phyloP scores from a whole-genome alignment of 2,329 filamentous ascomycete genomes.

The Arthroderma sp. region DNA sequence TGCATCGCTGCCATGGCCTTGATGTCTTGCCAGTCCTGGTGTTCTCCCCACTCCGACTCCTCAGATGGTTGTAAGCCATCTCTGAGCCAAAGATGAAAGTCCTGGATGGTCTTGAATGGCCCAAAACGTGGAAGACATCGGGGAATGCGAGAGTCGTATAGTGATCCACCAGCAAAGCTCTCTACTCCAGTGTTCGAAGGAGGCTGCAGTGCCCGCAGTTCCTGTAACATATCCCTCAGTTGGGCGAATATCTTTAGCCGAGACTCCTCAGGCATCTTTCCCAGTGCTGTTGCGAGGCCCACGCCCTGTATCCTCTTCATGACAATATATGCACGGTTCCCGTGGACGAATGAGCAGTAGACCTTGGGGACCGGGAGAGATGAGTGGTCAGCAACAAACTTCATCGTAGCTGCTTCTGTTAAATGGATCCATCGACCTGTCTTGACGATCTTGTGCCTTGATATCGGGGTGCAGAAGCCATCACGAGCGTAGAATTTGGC shows the following conservation, averaged over 20 bases:
- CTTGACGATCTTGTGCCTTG: slow-evolving; percentile 21
- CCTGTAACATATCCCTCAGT: slow-evolving; percentile 10
- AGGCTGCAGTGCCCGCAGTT: slow-evolving; percentile 14
- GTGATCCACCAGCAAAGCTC: slow-evolving; percentile 3
- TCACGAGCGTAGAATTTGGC: not conserved
- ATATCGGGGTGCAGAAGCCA: not conserved
- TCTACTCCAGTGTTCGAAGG: slow-evolving; percentile 8
- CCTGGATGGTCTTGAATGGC: slow-evolving; percentile 24
- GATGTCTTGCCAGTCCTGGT: slow-evolving; percentile 20
- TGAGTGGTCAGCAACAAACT: slow-evolving; percentile 32
- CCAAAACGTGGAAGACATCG: slow-evolving; percentile 17
- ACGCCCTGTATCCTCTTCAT: slow-evolving; percentile 33
- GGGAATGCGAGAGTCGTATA: not conserved
- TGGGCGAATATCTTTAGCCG: slow-evolving; percentile 10
- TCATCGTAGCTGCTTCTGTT: slow-evolving; percentile 32
- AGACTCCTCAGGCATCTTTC: slow-evolving; percentile 8
- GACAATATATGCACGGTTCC: slow-evolving; percentile 35
- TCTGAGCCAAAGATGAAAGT: slow-evolving; percentile 24
- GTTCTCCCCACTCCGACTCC: not conserved
- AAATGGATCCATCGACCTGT: slow-evolving; percentile 23
- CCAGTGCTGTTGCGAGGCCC: slow-evolving; percentile 16
- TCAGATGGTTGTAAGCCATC: slow-evolving; percentile 17
- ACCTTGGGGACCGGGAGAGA: slow-evolving; percentile 37
- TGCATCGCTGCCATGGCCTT: slow-evolving; percentile 28
- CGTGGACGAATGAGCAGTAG: slow-evolving; percentile 33